Conservation (phyloP, 1,139 yeast species). For the Lodderomyces margitis region DNA sequence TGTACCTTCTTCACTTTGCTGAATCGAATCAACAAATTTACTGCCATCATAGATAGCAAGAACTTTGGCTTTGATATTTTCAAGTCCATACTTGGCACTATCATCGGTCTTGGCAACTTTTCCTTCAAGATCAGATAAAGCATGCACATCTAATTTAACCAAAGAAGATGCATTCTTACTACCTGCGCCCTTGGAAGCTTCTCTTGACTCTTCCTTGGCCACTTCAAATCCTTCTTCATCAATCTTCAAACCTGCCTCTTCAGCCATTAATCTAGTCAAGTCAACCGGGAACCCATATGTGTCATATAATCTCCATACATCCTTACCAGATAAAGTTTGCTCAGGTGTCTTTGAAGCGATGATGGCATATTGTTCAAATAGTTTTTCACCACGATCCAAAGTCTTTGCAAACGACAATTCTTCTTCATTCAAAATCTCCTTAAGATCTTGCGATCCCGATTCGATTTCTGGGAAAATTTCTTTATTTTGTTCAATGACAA, state of each 20-base stretch:
- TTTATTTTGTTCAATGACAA: conserved; percentile 82
- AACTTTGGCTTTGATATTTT: conserved; percentile 59
- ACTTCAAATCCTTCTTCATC: conserved; percentile 89
- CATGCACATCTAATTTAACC: conserved; percentile 86
- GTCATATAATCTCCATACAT: conserved; percentile 97
- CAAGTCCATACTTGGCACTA: conserved; percentile 65
- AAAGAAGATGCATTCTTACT: conserved; percentile 54
- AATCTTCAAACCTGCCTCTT: conserved; percentile 91
- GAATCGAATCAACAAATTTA: conserved; percentile 51
- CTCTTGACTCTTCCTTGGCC: conserved; percentile 85
- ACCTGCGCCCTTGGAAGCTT: conserved; percentile 91
- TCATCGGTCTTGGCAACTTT: conserved; percentile 83
- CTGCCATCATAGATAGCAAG: conserved; percentile 72
- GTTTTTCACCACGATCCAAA: conserved; percentile 95
- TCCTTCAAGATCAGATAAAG: conserved; percentile 63
- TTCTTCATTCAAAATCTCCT: conserved; percentile 92
- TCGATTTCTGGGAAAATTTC: conserved; percentile 90
- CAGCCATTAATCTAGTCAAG: conserved; percentile 96
- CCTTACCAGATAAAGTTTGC: conserved; percentile 83
- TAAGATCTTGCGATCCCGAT: conserved; percentile 68
- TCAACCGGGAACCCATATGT: conserved; percentile 99
- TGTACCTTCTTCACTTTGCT: conserved; percentile 34
- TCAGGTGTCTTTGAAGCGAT: conserved; percentile 74
- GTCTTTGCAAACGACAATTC: conserved; percentile 94
- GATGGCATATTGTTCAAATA: conserved; percentile 89